Evolutionary conservation across 257 asterid genomes (phyloP), one percentile per base, ranked within the genome.

Genomic region (Solanum infundibuliforme): DNA sequence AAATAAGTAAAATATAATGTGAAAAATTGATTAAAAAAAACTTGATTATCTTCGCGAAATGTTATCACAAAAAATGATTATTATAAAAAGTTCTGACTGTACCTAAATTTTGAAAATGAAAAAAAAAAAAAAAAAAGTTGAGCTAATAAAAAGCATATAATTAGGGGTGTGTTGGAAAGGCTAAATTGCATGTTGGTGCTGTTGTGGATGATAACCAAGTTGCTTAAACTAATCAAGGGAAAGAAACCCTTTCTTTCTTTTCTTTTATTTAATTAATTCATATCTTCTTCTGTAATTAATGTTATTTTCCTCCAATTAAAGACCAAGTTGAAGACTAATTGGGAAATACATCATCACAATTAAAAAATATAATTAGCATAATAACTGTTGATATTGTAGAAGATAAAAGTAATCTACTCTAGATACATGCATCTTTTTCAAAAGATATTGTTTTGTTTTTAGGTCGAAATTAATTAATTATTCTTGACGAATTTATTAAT

Each of bases 101-200:
- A 55, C 4, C n/a, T 55, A 55, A 31, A 7, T 72, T 72, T 72
- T 73, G 27, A 34, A 73, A 74, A 10, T 16, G 25, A 3, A 21
- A 35, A 34, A 32, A 41, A 35, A 68, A 71, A 8, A 73, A 20
- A 13, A 36, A 46, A 69, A 71, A 3, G 12, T 86, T 35, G 74
- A 90, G 88, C 87, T 65, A 60, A 25, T 29, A 84, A 32, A 88
- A 87, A 88, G 90, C 88, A 43, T 36, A 75, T 12, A 43, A 43
- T 46, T 75, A 82, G 86, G 81, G 87, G 18, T 87, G 90, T 85
- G 91, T 87, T 88, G 91, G 89, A 88, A 91, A 91, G 88, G 91
- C 84, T 41, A 83, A 60, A 58, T 23, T 74, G 65, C 93, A 87
- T 88, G 89, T 90, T 89, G 91, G 85, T 91, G 90, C 91, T 87